Percentiles rank a stretch among this genome's conserved stretches.
Evolutionary conservation across 352 stramenopile genomes (phyloP).

Genomic region (Globisporangium iwayamae): DNA sequence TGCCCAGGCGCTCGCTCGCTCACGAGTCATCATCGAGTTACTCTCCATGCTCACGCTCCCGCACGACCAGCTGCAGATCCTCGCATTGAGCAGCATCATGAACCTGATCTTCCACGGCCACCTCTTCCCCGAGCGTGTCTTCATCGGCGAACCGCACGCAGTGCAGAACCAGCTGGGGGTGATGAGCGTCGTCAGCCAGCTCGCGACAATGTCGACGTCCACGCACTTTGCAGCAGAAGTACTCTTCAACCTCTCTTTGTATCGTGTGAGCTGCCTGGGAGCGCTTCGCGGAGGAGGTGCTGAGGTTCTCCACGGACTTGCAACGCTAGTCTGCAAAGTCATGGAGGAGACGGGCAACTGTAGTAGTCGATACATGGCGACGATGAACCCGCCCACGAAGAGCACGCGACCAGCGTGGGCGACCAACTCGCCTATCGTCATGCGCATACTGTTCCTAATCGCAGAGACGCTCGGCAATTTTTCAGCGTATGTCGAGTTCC

Average conservation of each 20-base stretch:
- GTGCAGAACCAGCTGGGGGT: slow-evolving; percentile 65
- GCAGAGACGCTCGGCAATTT: slow-evolving; percentile 66
- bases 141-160: slow-evolving; percentile 65
- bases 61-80: slow-evolving; percentile 47
- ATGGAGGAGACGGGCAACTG: slow-evolving; percentile 31
- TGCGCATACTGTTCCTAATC: slow-evolving; percentile 43
- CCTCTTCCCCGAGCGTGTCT: slow-evolving; percentile 64
- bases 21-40: slow-evolving; percentile 55
- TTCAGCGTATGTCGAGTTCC: slow-evolving; percentile 60
- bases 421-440: slow-evolving; percentile 11
- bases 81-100: slow-evolving; percentile 59
- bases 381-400: background rate
- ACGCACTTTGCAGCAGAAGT: slow-evolving; percentile 61
- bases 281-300: slow-evolving; percentile 54
- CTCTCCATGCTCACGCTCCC: slow-evolving; percentile 63
- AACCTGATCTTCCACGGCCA: slow-evolving; percentile 72
- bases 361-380: slow-evolving; percentile 10
- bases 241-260: slow-evolving; percentile 71
- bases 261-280: slow-evolving; percentile 46
- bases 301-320: slow-evolving; percentile 51
- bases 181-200: slow-evolving; percentile 56
- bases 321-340: slow-evolving; percentile 38
- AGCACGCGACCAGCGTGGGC: slow-evolving; percentile 10
- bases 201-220: slow-evolving; percentile 28
- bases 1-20: slow-evolving; percentile 35